Conservation (phyloP, 2,329 filamentous ascomycete species). For the Plenodomus lindquistii region DNA sequence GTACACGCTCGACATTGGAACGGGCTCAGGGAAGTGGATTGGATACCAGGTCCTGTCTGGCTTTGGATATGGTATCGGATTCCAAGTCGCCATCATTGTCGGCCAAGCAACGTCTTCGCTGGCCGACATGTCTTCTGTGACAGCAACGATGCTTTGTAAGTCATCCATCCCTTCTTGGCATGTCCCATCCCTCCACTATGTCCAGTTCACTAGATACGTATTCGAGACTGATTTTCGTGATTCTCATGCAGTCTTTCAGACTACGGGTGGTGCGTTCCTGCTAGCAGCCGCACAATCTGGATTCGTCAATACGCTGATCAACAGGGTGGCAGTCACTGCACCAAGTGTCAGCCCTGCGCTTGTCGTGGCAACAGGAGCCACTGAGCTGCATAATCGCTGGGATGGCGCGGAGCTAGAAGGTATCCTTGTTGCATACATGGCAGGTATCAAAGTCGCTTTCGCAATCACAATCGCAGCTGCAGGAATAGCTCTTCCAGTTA, state of each 20-base stretch:
- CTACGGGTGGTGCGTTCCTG: conserved; percentile 67
- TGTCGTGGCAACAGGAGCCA: conserved; percentile 56
- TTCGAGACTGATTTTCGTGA: too few relatives aligned
- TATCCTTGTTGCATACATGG: conserved; percentile 66
- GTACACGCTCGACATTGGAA: conserved; percentile 38
- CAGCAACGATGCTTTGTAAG: too few relatives aligned
- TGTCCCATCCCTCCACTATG: too few relatives aligned
- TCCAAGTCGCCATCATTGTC: conserved; percentile 51
- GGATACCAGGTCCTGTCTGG: conserved; percentile 47
- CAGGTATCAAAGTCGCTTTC: conserved; percentile 54
- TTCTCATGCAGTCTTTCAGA: conserved; percentile 70
- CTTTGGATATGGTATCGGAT: conserved; percentile 47
- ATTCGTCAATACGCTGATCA: conserved; percentile 66
- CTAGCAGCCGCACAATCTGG: conserved; percentile 69
- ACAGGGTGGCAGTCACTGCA: conserved; percentile 53
- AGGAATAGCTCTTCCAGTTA: conserved; percentile 48
- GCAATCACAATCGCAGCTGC: conserved; percentile 59
- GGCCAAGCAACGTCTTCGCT: conserved; percentile 52
- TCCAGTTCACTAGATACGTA: too few relatives aligned
- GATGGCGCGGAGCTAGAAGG: conserved; percentile 52
- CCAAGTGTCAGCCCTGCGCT: conserved; percentile 47
- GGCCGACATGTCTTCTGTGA: too few relatives aligned
- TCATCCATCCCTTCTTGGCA: too few relatives aligned
- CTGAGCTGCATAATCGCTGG: conserved; percentile 60
- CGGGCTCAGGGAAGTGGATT: conserved; percentile 40